A percentile compares a stretch with the other conserved stretches of the same genome.
phyloP scores from a whole-genome alignment of 768 basidiomycete species.

The Pleurotus tuoliensis region DNA sequence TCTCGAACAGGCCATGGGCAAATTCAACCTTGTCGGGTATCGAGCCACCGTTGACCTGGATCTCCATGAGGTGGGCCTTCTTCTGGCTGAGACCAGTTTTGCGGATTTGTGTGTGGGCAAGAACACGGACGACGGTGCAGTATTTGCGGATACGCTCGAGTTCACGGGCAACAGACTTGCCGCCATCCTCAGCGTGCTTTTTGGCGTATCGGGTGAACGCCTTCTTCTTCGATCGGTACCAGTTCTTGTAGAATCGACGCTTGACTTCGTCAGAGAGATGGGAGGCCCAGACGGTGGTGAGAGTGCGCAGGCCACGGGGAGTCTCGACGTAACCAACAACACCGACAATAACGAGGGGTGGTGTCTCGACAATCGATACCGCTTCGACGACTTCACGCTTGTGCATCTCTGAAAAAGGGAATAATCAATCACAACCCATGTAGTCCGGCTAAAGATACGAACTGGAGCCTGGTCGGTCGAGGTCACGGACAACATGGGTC shows the following conservation, averaged over 20 bases:
- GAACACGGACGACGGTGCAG: slow-evolving; percentile 99
- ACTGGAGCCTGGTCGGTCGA: slow-evolving; percentile 99
- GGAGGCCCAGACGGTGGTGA: slow-evolving; percentile 98
- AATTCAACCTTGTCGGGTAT: slow-evolving; percentile 97
- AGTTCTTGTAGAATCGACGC: slow-evolving; percentile 99
- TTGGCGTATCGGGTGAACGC: slow-evolving; percentile 99
- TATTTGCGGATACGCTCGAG: slow-evolving; percentile 99
- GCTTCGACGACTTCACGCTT: slow-evolving; percentile 99
- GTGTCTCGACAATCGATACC: slow-evolving; percentile 93
- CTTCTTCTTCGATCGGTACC: slow-evolving; percentile 99
- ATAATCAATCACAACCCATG: neutral
- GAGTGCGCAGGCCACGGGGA: slow-evolving; percentile 95
- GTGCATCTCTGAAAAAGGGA: slow-evolving; percentile 83
- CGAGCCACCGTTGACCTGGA: slow-evolving; percentile 97
- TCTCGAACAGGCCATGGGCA: slow-evolving; percentile 92
- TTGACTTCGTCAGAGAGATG: slow-evolving; percentile 98
- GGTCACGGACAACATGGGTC: slow-evolving; percentile 99
- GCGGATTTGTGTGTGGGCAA: slow-evolving; percentile 98
- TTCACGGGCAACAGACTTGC: slow-evolving; percentile 90
- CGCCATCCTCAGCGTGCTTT: slow-evolving; percentile 94
- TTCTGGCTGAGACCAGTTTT: slow-evolving; percentile 98
- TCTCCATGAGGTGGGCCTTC: slow-evolving; percentile 99
- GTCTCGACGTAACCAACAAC: slow-evolving; percentile 99
- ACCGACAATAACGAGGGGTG: slow-evolving; percentile 94
- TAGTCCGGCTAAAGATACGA: slow-evolving; percentile 30